Percentiles rank a stretch among this genome's conserved stretches.
phyloP scores from a whole-genome alignment of 495 filamentous ascomycete genomes.

The Annulohypoxylon stygium region DNA sequence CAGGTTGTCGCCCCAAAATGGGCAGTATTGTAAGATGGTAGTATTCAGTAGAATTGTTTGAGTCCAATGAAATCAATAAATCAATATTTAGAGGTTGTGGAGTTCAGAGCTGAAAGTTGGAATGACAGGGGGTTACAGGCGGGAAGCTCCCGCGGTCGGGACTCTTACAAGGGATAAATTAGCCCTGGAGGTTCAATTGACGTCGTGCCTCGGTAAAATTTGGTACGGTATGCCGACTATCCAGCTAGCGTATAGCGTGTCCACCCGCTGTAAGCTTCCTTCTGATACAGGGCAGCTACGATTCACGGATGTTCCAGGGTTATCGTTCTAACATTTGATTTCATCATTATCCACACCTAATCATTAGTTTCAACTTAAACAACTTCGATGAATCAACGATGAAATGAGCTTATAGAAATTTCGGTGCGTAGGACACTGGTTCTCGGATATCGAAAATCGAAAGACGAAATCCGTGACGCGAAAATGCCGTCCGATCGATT shows the following conservation, averaged over 20 bases:
- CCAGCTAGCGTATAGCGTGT: conserved; percentile 11
- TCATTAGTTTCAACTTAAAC: neutral
- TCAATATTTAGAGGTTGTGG: conserved; percentile 18
- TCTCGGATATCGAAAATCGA: neutral
- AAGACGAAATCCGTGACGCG: neutral
- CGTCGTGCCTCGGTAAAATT: conserved; percentile 42
- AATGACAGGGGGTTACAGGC: conserved; percentile 24
- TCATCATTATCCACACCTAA: neutral
- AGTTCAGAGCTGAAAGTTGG: conserved; percentile 30
- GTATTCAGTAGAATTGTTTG: conserved; percentile 2
- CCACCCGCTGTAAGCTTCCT: neutral
- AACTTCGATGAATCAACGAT: neutral
- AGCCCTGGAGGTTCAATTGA: conserved; percentile 22
- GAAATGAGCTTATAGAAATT: neutral
- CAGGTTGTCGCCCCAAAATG: conserved; percentile 7
- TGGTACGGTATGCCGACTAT: neutral
- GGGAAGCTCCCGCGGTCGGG: conserved; percentile 29
- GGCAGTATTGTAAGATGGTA: neutral
- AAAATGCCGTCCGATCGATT: conserved; percentile 65
- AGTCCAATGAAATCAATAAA: neutral
- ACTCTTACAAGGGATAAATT: conserved; percentile 5
- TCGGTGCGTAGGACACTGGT: neutral
- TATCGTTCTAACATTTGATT: neutral
- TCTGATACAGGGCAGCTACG: conserved; percentile 13
- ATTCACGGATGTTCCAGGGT: neutral